Base-by-base conservation (phyloP, 2,329 filamentous ascomycete genomes). In the Colletotrichum theobromicola region DNA sequence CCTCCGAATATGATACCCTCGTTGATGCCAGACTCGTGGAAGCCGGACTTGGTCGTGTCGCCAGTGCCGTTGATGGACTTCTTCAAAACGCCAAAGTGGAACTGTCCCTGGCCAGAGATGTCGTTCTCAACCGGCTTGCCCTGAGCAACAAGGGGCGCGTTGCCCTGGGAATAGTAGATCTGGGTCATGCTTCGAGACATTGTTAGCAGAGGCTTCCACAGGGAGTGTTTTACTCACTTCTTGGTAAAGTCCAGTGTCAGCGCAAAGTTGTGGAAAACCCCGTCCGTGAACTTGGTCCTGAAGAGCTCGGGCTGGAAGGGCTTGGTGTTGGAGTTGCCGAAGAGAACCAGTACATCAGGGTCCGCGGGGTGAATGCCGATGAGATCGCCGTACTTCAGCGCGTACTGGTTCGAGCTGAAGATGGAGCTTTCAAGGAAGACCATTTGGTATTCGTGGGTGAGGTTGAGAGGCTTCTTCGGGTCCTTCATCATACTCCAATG, bases 51-150 rank as follows among this genome's bases (percentile, higher is more conserved):
- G 32, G 84, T 85, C 4, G 71, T 7, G 37, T 89, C 84, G 75
- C 90, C 86, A 46, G 78, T 80, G 32, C 80, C 82, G 35, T 80
- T 76, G 53, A 88, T 85, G 3, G 89, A 87, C 85, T 92, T 92
- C 87, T 93, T 93, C 73, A 93, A 82, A 2, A 92, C 80, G 32
- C 91, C 91, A 62, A 93, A 87, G 79, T 93, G 91, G 80, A 88
- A 92, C 79, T 92, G 90, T 24, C 91, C 91, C 65, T 88, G 86
- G 6, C 91, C 91, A 37, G 85, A 84, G 71, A 91, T 84, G 75
- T 91, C 85, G 76, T 90, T 90, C 50, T 81, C 55, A 1, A 88
- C 78, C 0, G 87, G 83, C 34, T 84, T 80, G 1, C 86, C 89
- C 16, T 88, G 87, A 2, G 83, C 79, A 26, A 84, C 82, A 26